Evolutionary conservation across 441 rosid species (phyloP), one percentile per base, ranked within the genome.

Genomic region (Mallotus japonicus): DNA sequence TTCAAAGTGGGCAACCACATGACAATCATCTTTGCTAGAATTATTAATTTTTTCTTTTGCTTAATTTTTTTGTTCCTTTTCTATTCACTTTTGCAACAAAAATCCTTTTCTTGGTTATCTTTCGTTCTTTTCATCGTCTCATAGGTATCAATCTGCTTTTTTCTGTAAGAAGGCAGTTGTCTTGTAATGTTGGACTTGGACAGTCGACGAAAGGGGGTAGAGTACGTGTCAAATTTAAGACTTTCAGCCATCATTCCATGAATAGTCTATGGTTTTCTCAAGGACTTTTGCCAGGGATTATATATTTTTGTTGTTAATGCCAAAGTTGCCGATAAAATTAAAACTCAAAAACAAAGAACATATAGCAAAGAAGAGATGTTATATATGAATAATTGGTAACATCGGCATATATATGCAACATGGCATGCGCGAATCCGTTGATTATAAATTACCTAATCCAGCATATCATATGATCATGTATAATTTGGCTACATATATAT

Each of bases 121-220:
- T 65, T 73, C 51, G 59, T 65, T 64, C 46, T 57, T 78, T 74
- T 50, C 15, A 76, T 67, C 24, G 14, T n/a, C 67, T 50, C 0
- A 12, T 8, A 19, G 58, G 67, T 44, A 62, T 56, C 69, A n/a
- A 54, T 55, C 73, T 54, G 40, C 15, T 74, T 69, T 75, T 70
- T 75, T 28, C 17, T 59, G 3, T 57, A 62, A 62, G 57, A 67
- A n/a, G 65, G 50, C 49, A 19, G 8, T 12, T 58, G 71, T 56
- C 76, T 47, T 47, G 60, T 34, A 49, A 58, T 66, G 60, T 12
- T 65, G 73, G 75, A 37, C 40, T 4, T 6, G 49, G 47, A 55
- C 57, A 32, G 11, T 17, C 56, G 69, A 56, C 14, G 61, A 5
- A 5, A 40, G 19, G 37, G 24, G 40, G 28, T 22, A 7, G 60